Evolutionary conservation across 176 grass and related monocot genomes (phyloP), one percentile per base, ranked within the genome.

Genomic region (Oryza brachyantha): DNA sequence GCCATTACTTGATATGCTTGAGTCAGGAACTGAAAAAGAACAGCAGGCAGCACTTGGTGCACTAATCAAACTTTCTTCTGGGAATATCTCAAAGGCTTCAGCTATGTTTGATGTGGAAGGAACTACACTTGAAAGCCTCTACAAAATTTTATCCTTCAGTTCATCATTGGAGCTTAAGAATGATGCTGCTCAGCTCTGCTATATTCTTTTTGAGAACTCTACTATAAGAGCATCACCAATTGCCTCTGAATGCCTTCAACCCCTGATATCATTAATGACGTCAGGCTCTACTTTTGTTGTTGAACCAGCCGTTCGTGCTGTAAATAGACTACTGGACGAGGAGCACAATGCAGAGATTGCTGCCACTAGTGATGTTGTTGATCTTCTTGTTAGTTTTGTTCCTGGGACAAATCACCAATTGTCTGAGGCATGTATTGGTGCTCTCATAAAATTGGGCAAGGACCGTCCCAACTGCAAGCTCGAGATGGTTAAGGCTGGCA

Each of bases 361-460:
- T 42, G 95, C 92, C 42, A 89, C 90, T 54, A 83, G 63, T 80
- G 90, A 94, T 39, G 86, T 92, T 75, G 83, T 98, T 26, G 87
- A 87, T 78, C 90, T 88, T 88, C 91, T 98, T 88, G 95, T 94
- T 64, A 85, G 79, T 74, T 94, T 85, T 86, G 73, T 98, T 77
- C 93, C 92, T 42, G 80, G 83, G 68, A 90, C 81, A 62, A 90
- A 98, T 73, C 81, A 92, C 80, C 83, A 93, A 50, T 81, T 98
- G 61, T 82, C 87, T 73, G 92, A 94, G 71, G 87, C 83, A 0
- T 90, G 87, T 85, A 88, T 94, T 43, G 79, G 85, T 90, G 82
- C 95, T 70, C 89, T 98, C 52, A 94, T 98, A 79, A 98, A 98
- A 79, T 80, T 98, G 76, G 95, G 95, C 42, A 98, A 92, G 81